These are phyloP conservation scores for Thelonectria rubi DNA, from an alignment of 2,329 filamentous ascomycete species.

Conservation along the genomic window DNA sequence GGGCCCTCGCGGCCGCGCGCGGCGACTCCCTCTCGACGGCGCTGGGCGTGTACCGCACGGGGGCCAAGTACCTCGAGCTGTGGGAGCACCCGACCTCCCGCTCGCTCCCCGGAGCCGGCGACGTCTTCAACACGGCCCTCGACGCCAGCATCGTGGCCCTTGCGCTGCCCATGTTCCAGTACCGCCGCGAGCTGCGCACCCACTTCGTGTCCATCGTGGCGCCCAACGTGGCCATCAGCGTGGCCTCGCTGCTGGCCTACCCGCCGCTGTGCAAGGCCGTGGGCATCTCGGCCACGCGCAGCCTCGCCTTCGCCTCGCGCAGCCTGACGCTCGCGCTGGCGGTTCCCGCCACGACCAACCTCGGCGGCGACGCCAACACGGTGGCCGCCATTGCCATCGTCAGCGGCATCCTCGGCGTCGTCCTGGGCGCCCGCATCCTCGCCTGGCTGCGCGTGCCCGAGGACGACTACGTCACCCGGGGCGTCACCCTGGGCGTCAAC, in stretches of 20 bases:
- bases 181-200: slow-evolving; percentile 62
- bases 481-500: slow-evolving; percentile 68
- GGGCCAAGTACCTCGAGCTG: slow-evolving; percentile 61
- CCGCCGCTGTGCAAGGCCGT: slow-evolving; percentile 63
- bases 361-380: slow-evolving; percentile 65
- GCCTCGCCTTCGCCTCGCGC: slow-evolving; percentile 64
- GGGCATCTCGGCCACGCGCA: slow-evolving; percentile 61
- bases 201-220: slow-evolving; percentile 64
- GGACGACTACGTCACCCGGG: slow-evolving; percentile 71
- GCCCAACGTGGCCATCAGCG: slow-evolving; percentile 61
- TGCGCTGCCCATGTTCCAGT: slow-evolving; percentile 69
- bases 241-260: slow-evolving; percentile 65
- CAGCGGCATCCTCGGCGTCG: slow-evolving; percentile 66
- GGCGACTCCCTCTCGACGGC: slow-evolving; percentile 52
- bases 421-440: slow-evolving; percentile 62
- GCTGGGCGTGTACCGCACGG: slow-evolving; percentile 60
- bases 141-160: slow-evolving; percentile 68
- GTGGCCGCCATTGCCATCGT: slow-evolving; percentile 66
- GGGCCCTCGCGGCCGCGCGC: slow-evolving; percentile 59
- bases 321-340: slow-evolving; percentile 69
- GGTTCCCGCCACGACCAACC: slow-evolving; percentile 62
- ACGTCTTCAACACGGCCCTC: slow-evolving; percentile 63
- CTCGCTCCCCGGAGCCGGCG: slow-evolving; percentile 61
- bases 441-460: slow-evolving; percentile 61
- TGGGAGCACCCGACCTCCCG: slow-evolving; percentile 51